Base-by-base conservation (phyloP, 352 stramenopile species). In the Globisporangium cederbergense region DNA sequence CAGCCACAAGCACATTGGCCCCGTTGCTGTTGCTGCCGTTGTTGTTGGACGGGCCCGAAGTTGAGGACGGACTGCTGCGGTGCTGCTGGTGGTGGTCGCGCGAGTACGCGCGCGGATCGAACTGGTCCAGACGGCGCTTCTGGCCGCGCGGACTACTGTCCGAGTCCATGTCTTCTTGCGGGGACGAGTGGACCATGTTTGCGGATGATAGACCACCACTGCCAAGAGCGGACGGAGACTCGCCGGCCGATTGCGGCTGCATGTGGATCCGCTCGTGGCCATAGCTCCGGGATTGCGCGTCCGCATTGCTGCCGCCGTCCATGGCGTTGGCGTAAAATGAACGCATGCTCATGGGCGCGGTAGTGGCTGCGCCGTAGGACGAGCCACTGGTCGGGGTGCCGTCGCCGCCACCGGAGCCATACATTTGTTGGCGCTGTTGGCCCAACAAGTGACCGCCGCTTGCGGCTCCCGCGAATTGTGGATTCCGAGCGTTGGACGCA, bases 51-150 rank as follows among this genome's bases (percentile, higher is more conserved):
- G 18, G n/a, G 2, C 3, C 7, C 10, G 30, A 28, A 28, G 2
- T 28, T 28, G 25, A 61, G 4, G 46, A 58, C 2, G 45, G 34
- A 46, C 53, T 72, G 71, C 40, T 56, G 64, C 45, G 61, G 49
- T n/a, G 38, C 2, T n/a, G 18, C 38, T 18, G 18, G 36, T 65
- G 47, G 46, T 54, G 34, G 13, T 45, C 36, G 32, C 34, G 25
- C 4, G 38, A 11, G 30, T 38, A 36, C 8, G 40, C 45, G 28
- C 59, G 64, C 34, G 64, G 52, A 36, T 76, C 68, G 47, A 74
- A 78, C 63, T 74, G 69, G 20, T 60, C 69, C 30, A 83, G 51
- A 8, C 78, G 77, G 9, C 77, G 75, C 56, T 85, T 85, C 9
- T 81, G 55, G 4, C 75, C 68, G 4, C 76, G 76, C 42, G 51